Evolutionary conservation across 768 basidiomycete species (phyloP), one percentile per base, ranked within the genome.

Genomic region (Lyophyllum atratum): DNA sequence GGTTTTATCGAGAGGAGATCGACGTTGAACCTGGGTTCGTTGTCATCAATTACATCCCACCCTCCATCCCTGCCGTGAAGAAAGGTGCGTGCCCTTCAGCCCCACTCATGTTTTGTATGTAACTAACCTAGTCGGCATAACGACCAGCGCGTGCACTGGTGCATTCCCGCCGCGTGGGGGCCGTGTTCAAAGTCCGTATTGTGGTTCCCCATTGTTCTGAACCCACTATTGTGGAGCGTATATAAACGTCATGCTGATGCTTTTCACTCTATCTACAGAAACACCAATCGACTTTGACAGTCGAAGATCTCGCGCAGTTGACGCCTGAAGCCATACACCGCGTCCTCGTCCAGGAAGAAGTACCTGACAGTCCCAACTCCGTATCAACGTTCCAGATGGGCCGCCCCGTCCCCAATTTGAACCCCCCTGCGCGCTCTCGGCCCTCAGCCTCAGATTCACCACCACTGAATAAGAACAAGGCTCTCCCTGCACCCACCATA

Each of bases 81-180:
- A 68, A 70, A 64, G 73, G 71, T 73, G 54, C 44, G 68, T 48
- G 31, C 12, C 59, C 22, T 21, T 49, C 39, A 45, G 49, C 47
- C 33, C 47, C 34, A 49, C 50, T 47, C 42, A 24, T 26, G 33
- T 34, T 42, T 39, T 5, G 31, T 25, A 39, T 31, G 47, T 24
- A 43, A 58, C 59, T 61, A 39, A 54, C 19, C 54, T 57, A 25
- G 45, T 49, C 11, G 60, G 26, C 39, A 54, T 58, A 52, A 25
- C 52, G 49, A 61, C 25, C 55, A 81, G 82, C 81, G 14, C 73
- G 77, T 34, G 74, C 74, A 3, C 69, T 81, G 28, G 80, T 81
- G 10, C 77, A 81, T 61, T 78, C 81, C 12, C 74, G 80, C 50
- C 73, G 80, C 9, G 65, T 82, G 52, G 78, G 78, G 17, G 70